Conservation (phyloP, 352 stramenopile genomes). For the Phytophthora europaea region DNA sequence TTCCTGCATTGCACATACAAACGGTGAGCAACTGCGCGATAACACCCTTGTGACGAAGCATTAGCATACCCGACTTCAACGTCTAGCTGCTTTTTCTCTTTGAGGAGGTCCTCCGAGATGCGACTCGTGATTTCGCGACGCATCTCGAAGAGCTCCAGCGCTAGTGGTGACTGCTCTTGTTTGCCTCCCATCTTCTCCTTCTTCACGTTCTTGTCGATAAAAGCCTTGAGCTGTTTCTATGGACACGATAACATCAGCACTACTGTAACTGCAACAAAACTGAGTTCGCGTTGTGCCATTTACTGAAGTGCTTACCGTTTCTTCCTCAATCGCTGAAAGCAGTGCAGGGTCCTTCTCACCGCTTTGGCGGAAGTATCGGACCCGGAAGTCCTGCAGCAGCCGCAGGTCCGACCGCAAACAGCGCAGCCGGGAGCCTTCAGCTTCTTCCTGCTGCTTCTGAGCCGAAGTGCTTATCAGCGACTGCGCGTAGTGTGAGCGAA, state of each 20-base stretch:
- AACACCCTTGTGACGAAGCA: neutral
- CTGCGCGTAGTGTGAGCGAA: conserved; percentile 68
- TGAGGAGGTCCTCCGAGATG: conserved; percentile 79
- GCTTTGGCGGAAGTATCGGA: conserved; percentile 45
- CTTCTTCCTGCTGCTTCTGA: conserved; percentile 59
- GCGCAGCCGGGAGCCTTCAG: conserved; percentile 61
- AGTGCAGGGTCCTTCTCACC: conserved; percentile 26
- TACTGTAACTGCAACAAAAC: neutral
- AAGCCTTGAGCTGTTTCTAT: conserved; percentile 61
- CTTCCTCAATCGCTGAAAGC: conserved; percentile 39
- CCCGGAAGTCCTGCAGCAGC: conserved; percentile 71
- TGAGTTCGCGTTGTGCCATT: neutral
- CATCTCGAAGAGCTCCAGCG: conserved; percentile 74
- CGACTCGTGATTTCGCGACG: conserved; percentile 74
- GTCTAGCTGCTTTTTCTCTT: conserved; percentile 72
- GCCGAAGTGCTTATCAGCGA: conserved; percentile 54
- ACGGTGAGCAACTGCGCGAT: conserved; percentile 9
- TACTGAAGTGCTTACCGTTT: conserved; percentile 40
- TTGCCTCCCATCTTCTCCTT: conserved; percentile 69
- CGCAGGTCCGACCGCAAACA: conserved; percentile 69
- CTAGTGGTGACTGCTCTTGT: conserved; percentile 43
- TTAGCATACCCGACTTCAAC: conserved; percentile 58
- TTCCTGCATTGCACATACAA: conserved; percentile 25
- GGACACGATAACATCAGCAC: neutral
- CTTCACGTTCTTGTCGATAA: conserved; percentile 73